phyloP scores from a whole-genome alignment of 495 filamentous ascomycete species.

The Neurospora terricola region DNA sequence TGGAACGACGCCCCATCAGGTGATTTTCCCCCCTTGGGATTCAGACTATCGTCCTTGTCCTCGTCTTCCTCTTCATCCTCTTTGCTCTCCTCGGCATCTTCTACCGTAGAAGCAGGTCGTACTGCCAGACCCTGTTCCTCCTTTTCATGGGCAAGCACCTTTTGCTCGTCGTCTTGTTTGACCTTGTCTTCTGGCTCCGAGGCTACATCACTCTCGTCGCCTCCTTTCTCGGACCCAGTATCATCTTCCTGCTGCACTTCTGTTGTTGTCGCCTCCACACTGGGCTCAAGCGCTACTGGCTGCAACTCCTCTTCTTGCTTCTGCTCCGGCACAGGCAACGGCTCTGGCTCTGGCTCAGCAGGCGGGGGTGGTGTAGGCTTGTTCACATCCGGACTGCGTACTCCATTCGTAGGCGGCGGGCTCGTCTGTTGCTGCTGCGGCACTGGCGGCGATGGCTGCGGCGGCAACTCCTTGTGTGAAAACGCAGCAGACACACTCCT shows the following conservation, averaged over 20 bases:
- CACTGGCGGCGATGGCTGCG: conserved; percentile 18
- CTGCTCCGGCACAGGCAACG: background rate
- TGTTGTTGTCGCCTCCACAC: conserved; percentile 15
- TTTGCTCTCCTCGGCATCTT: conserved; percentile 22
- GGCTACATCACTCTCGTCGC: conserved; percentile 12
- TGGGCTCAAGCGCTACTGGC: conserved; percentile 6
- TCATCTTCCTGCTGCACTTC: conserved; percentile 16
- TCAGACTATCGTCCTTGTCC: conserved; percentile 20
- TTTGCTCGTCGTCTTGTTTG: conserved; percentile 41
- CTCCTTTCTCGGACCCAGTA: conserved; percentile 16
- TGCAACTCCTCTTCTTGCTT: background rate
- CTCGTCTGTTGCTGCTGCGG: conserved; percentile 1
- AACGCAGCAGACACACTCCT: conserved; percentile 11
- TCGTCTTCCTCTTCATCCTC: conserved; percentile 27
- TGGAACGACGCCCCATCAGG: conserved; percentile 41
- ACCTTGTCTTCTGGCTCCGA: conserved; percentile 24
- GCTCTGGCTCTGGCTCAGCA: conserved; percentile 9
- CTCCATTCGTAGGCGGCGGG: background rate
- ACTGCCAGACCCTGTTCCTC: conserved; percentile 40
- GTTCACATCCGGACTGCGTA: background rate
- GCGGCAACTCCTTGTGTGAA: conserved; percentile 28
- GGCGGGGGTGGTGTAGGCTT: background rate
- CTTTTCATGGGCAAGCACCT: conserved; percentile 43
- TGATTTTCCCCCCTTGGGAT: conserved; percentile 29
- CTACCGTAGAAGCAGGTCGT: conserved; percentile 24